phyloP scores from a whole-genome alignment of 2,329 filamentous ascomycete genomes.

The Fusarium sp. region DNA sequence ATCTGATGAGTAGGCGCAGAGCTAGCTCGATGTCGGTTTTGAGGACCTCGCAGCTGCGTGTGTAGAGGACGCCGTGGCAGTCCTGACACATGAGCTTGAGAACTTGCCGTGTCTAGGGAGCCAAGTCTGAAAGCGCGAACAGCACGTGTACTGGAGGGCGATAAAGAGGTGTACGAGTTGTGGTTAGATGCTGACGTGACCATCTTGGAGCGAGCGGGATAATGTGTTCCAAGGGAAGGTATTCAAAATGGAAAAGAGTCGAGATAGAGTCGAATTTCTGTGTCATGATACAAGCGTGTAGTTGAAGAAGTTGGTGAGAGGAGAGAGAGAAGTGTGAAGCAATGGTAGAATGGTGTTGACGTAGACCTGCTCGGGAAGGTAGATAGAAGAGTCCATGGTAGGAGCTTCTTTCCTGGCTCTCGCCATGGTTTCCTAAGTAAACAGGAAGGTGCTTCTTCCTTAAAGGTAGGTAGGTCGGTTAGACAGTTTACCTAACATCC shows the following conservation, averaged over 20 bases:
- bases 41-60: conserved; percentile 28
- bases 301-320: conserved; percentile 13
- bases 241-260: conserved; percentile 33
- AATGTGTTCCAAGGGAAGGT: conserved; percentile 35
- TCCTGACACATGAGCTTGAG: conserved; percentile 45
- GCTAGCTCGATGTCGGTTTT: conserved; percentile 5
- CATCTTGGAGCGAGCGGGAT: conserved; percentile 42
- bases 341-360: background rate
- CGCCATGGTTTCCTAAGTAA: background rate
- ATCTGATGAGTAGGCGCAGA: conserved; percentile 9
- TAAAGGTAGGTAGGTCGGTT: background rate
- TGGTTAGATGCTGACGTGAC: conserved; percentile 45
- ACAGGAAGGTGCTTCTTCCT: background rate
- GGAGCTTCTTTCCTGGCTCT: background rate
- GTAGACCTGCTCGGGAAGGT: conserved; percentile 5
- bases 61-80: conserved; percentile 43
- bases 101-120: conserved; percentile 36
- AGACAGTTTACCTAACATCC: conserved; percentile 65
- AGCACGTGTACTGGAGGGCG: conserved; percentile 26
- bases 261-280: conserved; percentile 5
- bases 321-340: background rate
- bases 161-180: conserved; percentile 36
- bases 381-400: background rate
- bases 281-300: conserved; percentile 25
- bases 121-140: conserved; percentile 15